Conservation (phyloP, 1,284 basidiomycete species). For the Apiotrichum gamsii region DNA sequence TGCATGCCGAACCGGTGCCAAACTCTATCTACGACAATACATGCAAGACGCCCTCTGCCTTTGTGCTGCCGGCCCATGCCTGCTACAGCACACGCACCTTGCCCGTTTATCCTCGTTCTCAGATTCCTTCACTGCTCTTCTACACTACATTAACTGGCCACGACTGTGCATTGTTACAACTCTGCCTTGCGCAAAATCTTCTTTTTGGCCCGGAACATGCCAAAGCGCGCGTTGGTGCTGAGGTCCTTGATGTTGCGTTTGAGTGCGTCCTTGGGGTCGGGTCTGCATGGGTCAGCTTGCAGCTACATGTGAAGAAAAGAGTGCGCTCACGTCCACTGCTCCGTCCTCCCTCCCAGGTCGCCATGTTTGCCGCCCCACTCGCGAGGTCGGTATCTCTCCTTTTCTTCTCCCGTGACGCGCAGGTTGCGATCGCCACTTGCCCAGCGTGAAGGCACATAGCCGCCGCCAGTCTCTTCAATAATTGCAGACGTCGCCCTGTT, state of each 20-base stretch:
- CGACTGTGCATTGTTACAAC: no score
- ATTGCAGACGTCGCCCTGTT: slow-evolving; percentile 24
- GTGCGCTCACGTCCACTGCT: slow-evolving; percentile 47
- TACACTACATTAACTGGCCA: no score
- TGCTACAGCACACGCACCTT: no score
- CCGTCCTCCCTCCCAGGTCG: slow-evolving; percentile 32
- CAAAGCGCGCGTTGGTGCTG: slow-evolving; percentile 39
- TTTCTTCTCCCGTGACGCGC: slow-evolving; percentile 37
- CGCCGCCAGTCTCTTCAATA: slow-evolving; percentile 36
- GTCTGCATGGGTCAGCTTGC: slow-evolving; percentile 19
- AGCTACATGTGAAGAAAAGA: no score
- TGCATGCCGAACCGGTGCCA: no score
- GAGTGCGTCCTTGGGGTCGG: slow-evolving; percentile 38
- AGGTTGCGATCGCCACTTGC: slow-evolving; percentile 41
- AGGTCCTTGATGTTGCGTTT: slow-evolving; percentile 46
- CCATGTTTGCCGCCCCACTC: slow-evolving; percentile 44
- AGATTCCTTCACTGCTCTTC: no score
- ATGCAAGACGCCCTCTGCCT: no score
- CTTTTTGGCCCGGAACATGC: slow-evolving; percentile 46
- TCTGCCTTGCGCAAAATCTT: slow-evolving; percentile 44
- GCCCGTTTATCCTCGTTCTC: no score
- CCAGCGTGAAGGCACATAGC: slow-evolving; percentile 45
- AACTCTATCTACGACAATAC: no score
- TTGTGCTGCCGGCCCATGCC: no score
- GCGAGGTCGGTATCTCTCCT: slow-evolving; percentile 43